Conservation (phyloP, 202 grass and related monocot species). For the Hordeum pubiflorum region DNA sequence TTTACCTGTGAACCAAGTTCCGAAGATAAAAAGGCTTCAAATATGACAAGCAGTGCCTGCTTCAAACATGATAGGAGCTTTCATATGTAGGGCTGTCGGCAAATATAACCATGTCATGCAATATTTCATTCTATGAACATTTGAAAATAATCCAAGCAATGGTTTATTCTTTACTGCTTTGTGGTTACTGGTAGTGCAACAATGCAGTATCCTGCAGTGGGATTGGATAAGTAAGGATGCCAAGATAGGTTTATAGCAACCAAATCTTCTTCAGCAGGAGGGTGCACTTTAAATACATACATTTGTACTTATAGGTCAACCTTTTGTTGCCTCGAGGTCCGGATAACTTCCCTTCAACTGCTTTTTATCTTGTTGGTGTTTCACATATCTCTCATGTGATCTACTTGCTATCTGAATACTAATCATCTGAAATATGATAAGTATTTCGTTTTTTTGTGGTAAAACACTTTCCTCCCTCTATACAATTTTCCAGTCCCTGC, state of each 20-base stretch:
- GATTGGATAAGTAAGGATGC: background rate
- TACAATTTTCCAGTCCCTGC: background rate
- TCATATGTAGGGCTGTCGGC: background rate
- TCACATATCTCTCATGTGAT: background rate
- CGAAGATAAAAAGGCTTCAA: slow-evolving; percentile 2
- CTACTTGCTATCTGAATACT: background rate
- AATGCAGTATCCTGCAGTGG: background rate
- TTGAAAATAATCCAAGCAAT: slow-evolving; percentile 7
- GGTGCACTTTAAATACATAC: background rate
- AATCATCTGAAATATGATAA: background rate
- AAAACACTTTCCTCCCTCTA: background rate
- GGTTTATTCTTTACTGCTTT: background rate
- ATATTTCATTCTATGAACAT: background rate
- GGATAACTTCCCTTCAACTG: background rate
- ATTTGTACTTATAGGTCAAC: background rate
- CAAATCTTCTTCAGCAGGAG: background rate
- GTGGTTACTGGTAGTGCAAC: background rate
- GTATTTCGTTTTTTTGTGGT: background rate
- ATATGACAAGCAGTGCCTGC: background rate
- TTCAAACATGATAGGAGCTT: background rate
- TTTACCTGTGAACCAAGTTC: background rate
- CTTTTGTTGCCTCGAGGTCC: background rate
- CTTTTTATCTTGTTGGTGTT: background rate
- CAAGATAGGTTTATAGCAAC: background rate
- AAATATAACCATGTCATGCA: slow-evolving; percentile 3